phyloP scores from a whole-genome alignment of 495 filamentous ascomycete genomes.

The Parathielavia hyrcaniae region DNA sequence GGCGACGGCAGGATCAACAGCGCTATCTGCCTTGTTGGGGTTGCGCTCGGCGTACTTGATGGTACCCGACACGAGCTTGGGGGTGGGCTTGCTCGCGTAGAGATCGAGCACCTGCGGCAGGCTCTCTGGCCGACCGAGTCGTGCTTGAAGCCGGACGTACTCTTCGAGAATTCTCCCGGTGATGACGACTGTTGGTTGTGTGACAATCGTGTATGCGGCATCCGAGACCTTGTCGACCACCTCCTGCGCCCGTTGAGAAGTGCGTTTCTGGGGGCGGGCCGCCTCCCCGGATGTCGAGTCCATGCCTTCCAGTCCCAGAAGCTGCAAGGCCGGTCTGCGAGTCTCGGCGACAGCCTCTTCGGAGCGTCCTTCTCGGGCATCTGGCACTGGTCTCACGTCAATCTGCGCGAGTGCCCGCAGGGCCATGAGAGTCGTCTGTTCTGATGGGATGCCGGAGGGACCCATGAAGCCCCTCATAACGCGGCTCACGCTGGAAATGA shows the following conservation, averaged over 20 bases:
- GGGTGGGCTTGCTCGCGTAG: constrained; percentile 77
- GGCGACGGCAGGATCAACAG: constrained; percentile 61
- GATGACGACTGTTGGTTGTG: constrained; percentile 75
- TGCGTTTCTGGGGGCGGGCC: constrained; percentile 1
- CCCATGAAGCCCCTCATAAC: constrained; percentile 29
- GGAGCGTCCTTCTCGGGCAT: constrained; percentile 16
- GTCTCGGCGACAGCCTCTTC: constrained; percentile 13
- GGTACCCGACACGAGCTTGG: constrained; percentile 51
- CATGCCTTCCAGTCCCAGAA: constrained; percentile 28
- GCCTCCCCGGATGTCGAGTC: constrained; percentile 16
- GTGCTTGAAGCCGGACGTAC: constrained; percentile 66
- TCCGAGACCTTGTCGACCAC: constrained; percentile 43
- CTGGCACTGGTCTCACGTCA: constrained; percentile 17
- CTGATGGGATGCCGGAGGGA: constrained; percentile 31
- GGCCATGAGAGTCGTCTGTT: constrained; percentile 29
- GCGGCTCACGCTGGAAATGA: constrained; percentile 27
- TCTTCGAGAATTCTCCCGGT: constrained; percentile 58
- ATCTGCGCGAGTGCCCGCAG: constrained; percentile 29
- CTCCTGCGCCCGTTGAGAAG: constrained; percentile 20
- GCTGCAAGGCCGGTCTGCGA: constrained; percentile 22
- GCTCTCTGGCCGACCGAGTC: constrained; percentile 62
- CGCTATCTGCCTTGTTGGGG: constrained; percentile 60
- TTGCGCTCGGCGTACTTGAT: constrained; percentile 56
- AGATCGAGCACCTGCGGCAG: constrained; percentile 75
- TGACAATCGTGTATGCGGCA: constrained; percentile 58